These are phyloP conservation scores for Morella rubra DNA, from an alignment of 306 rosid genomes.

Conservation along the genomic window DNA sequence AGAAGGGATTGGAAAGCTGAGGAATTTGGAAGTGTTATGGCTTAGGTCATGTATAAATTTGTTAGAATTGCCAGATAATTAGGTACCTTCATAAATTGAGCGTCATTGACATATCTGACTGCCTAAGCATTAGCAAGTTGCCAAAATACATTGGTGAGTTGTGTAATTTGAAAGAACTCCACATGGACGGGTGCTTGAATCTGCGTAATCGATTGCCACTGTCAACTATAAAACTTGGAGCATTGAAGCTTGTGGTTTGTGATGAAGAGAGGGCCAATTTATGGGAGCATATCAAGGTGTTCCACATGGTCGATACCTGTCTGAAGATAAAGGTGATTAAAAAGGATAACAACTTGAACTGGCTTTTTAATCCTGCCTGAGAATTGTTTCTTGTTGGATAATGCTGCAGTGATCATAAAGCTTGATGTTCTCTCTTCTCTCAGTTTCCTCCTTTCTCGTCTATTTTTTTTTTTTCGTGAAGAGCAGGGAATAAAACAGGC, in stretches of 20 bases:
- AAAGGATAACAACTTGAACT: constrained; percentile 32
- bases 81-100: constrained; percentile 5
- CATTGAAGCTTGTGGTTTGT: constrained; percentile 28
- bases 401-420: too few relatives aligned
- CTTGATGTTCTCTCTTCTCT: too few relatives aligned
- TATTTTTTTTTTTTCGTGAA: too few relatives aligned
- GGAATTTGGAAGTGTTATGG: constrained; percentile 31
- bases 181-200: constrained; percentile 26
- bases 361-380: constrained; percentile 15
- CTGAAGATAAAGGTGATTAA: not conserved
- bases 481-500: too few relatives aligned
- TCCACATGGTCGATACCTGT: not conserved
- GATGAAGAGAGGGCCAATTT: constrained; percentile 27
- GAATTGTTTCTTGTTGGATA: not conserved
- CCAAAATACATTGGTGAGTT: constrained; percentile 35
- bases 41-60: constrained; percentile 33
- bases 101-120: constrained; percentile 36
- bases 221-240: constrained; percentile 15
- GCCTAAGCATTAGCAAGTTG: constrained; percentile 29
- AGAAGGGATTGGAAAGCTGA: constrained; percentile 18
- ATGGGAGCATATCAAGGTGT: constrained; percentile 2
- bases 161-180: constrained; percentile 18
- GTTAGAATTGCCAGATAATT: constrained; percentile 18
- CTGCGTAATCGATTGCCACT: constrained; percentile 17
- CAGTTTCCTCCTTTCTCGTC: too few relatives aligned